phyloP scores from a whole-genome alignment of 2,329 filamentous ascomycete genomes.

The Cryphonectria japonica region DNA sequence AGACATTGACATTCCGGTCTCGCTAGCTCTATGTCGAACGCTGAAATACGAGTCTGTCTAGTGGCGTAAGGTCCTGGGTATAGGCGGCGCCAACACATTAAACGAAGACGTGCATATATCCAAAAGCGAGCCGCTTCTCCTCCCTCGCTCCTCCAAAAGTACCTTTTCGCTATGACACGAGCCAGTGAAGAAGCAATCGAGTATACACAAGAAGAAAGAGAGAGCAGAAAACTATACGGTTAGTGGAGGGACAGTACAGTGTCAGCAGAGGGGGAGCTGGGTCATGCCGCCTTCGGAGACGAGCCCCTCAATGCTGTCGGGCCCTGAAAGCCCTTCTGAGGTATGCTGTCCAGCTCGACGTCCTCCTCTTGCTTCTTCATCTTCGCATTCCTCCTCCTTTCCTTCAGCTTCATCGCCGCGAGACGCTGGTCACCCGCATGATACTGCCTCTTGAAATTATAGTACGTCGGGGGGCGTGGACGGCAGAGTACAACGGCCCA shows the following conservation, averaged over 20 bases:
- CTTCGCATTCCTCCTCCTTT: slow-evolving; percentile 45
- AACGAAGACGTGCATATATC: slow-evolving; percentile 17
- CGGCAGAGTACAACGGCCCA: slow-evolving; percentile 80
- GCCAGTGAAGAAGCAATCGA: slow-evolving; percentile 3
- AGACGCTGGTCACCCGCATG: slow-evolving; percentile 84
- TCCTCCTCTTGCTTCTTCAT: slow-evolving; percentile 44
- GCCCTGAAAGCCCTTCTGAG: slow-evolving; percentile 56
- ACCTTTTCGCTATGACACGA: slow-evolving; percentile 15
- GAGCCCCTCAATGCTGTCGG: slow-evolving; percentile 50
- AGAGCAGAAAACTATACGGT: neutral
- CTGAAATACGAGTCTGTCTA: neutral
- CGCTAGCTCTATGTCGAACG: neutral
- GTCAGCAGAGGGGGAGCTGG: neutral
- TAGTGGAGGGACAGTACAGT: neutral
- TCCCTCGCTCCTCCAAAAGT: neutral
- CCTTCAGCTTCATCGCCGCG: slow-evolving; percentile 50
- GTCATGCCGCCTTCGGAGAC: neutral
- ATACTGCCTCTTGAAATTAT: slow-evolving; percentile 81
- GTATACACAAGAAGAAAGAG: slow-evolving; percentile 3
- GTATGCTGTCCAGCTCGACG: slow-evolving; percentile 75
- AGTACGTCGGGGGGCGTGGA: slow-evolving; percentile 84
- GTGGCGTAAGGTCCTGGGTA: slow-evolving; percentile 16
- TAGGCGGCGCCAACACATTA: slow-evolving; percentile 24
- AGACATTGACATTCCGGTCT: slow-evolving; percentile 7
- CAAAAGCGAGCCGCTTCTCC: slow-evolving; percentile 3